Percentiles rank a stretch among this genome's conserved stretches.
Evolutionary conservation across 129 eudicot genomes (phyloP).

Genomic region (Kitagawia praeruptora): DNA sequence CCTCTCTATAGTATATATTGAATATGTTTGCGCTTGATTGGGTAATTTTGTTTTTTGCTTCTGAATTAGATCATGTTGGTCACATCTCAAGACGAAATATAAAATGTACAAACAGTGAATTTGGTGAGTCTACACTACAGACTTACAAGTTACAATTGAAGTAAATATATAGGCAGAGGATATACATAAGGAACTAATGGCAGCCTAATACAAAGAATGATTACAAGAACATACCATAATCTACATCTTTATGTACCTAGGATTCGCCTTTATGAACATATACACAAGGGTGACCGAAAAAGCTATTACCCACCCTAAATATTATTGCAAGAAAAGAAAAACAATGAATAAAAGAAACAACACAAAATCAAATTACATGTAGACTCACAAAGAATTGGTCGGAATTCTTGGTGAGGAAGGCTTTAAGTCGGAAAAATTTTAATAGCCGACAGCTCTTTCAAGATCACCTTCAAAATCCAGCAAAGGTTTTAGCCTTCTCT

Average conservation of each 20-base stretch:
- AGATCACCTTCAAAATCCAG: constrained; percentile 33
- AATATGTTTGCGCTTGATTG: too few relatives aligned
- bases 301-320: constrained; percentile 13
- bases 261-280: constrained; percentile 14
- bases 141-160: background rate
- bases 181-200: background rate
- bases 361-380: background rate
- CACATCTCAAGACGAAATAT: too few relatives aligned
- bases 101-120: too few relatives aligned
- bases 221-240: constrained; percentile 14
- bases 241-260: constrained; percentile 23
- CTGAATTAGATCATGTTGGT: too few relatives aligned
- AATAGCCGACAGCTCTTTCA: constrained; percentile 13
- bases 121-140: too few relatives aligned
- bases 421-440: constrained; percentile 12
- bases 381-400: constrained; percentile 15
- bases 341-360: background rate
- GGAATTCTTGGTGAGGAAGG: constrained; percentile 18
- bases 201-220: constrained; percentile 32
- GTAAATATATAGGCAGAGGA: background rate
- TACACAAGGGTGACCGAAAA: constrained; percentile 21
- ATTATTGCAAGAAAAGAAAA: background rate
- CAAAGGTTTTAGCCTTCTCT: constrained; percentile 57
- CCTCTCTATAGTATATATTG: too few relatives aligned
- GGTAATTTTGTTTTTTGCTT: too few relatives aligned